Evolutionary conservation across 306 rosid species (phyloP).

Genomic region (Medicago lupulina): DNA sequence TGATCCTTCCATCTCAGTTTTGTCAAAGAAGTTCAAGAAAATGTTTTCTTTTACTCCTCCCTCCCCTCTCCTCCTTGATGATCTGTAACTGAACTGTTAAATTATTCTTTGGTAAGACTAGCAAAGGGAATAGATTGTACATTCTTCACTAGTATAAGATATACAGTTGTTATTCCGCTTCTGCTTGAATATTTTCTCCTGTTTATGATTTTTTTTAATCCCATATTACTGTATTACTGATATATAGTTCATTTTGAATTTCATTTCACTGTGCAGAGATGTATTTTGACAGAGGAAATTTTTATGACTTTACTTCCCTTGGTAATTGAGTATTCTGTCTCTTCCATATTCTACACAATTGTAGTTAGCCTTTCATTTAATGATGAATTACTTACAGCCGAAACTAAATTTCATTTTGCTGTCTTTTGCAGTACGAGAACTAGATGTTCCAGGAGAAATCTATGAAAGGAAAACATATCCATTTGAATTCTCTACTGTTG

Average conservation of each 20-base stretch:
- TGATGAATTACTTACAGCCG: constrained; percentile 20
- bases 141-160: neutral
- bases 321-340: constrained; percentile 63
- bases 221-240: constrained; percentile 10
- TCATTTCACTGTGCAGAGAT: constrained; percentile 73
- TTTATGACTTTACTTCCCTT: constrained; percentile 98
- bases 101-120: neutral
- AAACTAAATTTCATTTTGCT: constrained; percentile 25
- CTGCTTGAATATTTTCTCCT: neutral
- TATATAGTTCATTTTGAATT: constrained; percentile 36
- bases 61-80: constrained; percentile 12
- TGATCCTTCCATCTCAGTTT: constrained; percentile 27
- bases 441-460: constrained; percentile 97
- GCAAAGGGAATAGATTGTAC: neutral
- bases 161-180: constrained; percentile 18
- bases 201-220: constrained; percentile 2
- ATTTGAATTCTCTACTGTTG: constrained; percentile 96
- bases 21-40: constrained; percentile 21
- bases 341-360: constrained; percentile 15
- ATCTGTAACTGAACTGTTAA: constrained; percentile 22
- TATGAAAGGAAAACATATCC: constrained; percentile 93
- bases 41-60: constrained; percentile 19
- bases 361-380: constrained; percentile 26
- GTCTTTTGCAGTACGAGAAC: constrained; percentile 80
- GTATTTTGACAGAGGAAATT: constrained; percentile 96